Evolutionary conservation across 1,139 yeast genomes (phyloP).

Genomic region (Hyphopichia pseudoburtonii): DNA sequence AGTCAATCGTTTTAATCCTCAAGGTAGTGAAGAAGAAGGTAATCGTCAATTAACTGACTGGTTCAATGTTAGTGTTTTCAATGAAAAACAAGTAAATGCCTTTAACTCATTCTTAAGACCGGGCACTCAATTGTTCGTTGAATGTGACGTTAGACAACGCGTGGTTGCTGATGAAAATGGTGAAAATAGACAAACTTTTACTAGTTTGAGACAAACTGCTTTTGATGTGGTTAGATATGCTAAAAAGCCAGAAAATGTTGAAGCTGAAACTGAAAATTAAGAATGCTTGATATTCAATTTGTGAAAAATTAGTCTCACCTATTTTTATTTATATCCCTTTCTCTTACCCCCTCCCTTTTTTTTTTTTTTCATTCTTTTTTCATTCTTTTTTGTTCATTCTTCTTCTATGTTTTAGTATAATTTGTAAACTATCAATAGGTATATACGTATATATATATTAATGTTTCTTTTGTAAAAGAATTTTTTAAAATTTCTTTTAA

Average conservation of each 20-base stretch:
- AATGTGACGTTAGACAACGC: constrained; percentile 40
- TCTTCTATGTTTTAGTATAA: no score
- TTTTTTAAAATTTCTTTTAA: no score
- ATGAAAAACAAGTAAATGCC: constrained; percentile 36
- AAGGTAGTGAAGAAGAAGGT: constrained; percentile 25
- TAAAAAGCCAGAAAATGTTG: constrained; percentile 21
- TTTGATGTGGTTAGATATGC: constrained; percentile 44
- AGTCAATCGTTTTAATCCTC: constrained; percentile 38
- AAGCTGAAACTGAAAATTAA: constrained; percentile 5
- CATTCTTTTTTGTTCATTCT: no score
- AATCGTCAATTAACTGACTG: constrained; percentile 31
- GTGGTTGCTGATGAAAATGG: constrained; percentile 35
- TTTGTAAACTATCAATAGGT: no score
- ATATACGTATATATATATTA: no score
- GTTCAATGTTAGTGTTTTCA: constrained; percentile 44
- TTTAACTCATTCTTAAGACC: constrained; percentile 42
- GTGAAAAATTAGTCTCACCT: neutral
- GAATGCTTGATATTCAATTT: neutral
- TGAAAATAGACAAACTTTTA: constrained; percentile 29
- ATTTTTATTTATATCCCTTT: neutral
- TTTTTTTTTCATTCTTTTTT: no score
- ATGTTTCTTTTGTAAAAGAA: no score
- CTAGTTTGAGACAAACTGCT: constrained; percentile 35
- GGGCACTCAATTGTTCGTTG: constrained; percentile 44
- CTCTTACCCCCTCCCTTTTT: neutral